Conservation (phyloP, 306 rosid species). For the Citrullus amarus region DNA sequence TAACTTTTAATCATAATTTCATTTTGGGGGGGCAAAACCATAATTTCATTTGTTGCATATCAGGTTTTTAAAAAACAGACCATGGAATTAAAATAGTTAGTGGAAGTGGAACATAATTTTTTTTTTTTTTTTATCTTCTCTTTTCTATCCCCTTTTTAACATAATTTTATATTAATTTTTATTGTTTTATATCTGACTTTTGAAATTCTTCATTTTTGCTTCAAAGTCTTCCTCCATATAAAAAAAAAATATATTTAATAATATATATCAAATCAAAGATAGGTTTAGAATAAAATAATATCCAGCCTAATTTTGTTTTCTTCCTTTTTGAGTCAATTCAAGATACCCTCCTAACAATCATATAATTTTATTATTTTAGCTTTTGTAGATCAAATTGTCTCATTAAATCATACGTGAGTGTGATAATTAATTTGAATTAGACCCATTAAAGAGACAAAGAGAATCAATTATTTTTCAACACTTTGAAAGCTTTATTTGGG, state of each 20-base stretch:
- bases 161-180: neutral
- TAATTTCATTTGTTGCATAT: neutral
- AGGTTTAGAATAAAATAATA: neutral
- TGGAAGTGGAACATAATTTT: neutral
- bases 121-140: neutral
- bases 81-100: neutral
- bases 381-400: neutral
- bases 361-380: neutral
- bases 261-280: neutral
- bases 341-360: neutral
- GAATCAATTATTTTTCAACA: neutral
- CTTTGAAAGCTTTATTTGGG: neutral
- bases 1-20: neutral
- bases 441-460: constrained; percentile 3
- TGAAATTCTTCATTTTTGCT: neutral
- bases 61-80: neutral
- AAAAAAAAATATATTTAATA: neutral
- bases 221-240: neutral
- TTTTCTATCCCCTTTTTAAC: neutral
- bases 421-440: neutral
- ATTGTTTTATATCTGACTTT: too few species aligned
- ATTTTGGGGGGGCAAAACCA: neutral
- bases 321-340: neutral
- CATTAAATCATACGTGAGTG: neutral
- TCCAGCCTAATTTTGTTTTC: neutral